phyloP scores from a whole-genome alignment of 352 stramenopile genomes.

The Bremia lactucae region DNA sequence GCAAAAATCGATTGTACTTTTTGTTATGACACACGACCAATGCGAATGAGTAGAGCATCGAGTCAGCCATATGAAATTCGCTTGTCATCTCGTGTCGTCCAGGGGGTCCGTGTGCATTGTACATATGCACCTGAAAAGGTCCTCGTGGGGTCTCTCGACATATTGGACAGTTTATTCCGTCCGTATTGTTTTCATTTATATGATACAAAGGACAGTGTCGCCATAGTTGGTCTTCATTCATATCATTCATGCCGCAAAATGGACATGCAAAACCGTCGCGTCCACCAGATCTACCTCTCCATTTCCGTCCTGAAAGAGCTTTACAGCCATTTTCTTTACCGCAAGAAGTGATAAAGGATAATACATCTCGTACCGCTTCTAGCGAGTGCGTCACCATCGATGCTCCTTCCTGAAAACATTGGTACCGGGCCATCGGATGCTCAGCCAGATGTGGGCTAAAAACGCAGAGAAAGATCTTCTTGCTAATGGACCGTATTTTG shows the following conservation, averaged over 20 bases:
- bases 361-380: conserved; percentile 44
- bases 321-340: conserved; percentile 1
- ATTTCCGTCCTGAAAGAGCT: conserved; percentile 9
- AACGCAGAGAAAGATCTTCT: conserved; percentile 79
- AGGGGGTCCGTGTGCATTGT: conserved; percentile 74
- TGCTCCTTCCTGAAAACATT: conserved; percentile 65
- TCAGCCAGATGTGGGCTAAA: conserved; percentile 70
- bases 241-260: conserved; percentile 60
- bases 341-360: conserved; percentile 56
- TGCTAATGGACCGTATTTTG: conserved; percentile 56
- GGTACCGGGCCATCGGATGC: conserved; percentile 56
- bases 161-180: conserved; percentile 62
- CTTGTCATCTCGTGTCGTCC: conserved; percentile 71
- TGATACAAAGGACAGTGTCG: conserved; percentile 74
- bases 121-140: conserved; percentile 77
- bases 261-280: conserved; percentile 45
- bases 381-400: conserved; percentile 78
- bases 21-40: conserved; percentile 79
- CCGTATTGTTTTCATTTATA: conserved; percentile 78
- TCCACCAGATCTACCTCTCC: conserved; percentile 13
- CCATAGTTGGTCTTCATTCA: conserved; percentile 78
- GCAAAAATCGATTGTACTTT: conserved; percentile 72
- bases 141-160: conserved; percentile 51
- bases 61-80: conserved; percentile 70
- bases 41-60: conserved; percentile 69